A percentile compares a stretch with the other conserved stretches of the same genome.
Conservation (phyloP, 768 basidiomycete genomes). For the Rossbeevera mucosa region DNA sequence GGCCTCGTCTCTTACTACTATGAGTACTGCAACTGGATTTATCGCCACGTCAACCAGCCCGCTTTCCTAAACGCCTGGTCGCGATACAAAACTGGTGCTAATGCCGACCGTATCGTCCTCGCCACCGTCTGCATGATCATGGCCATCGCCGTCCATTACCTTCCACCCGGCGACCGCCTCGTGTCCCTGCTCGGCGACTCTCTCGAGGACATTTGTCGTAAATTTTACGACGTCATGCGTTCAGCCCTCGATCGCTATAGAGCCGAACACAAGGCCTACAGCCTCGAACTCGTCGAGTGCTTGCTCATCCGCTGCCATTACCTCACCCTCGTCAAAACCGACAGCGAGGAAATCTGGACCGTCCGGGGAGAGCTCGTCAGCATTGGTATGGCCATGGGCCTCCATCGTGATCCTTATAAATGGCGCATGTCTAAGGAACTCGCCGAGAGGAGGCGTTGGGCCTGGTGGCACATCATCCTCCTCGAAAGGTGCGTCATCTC, state of each 20-base stretch:
- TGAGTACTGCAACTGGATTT: slow-evolving; percentile 85
- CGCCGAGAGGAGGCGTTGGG: slow-evolving; percentile 79
- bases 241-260: slow-evolving; percentile 59
- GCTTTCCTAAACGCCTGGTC: slow-evolving; percentile 65
- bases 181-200: slow-evolving; percentile 49
- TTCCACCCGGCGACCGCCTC: slow-evolving; percentile 60
- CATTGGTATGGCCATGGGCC: slow-evolving; percentile 76
- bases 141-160: slow-evolving; percentile 68
- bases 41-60: slow-evolving; percentile 66
- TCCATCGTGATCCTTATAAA: slow-evolving; percentile 82
- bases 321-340: slow-evolving; percentile 65
- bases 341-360: slow-evolving; percentile 79
- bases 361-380: slow-evolving; percentile 69
- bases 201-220: slow-evolving; percentile 56
- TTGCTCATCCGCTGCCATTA: slow-evolving; percentile 68
- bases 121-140: slow-evolving; percentile 72
- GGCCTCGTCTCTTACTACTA: slow-evolving; percentile 73
- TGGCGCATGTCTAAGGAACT: slow-evolving; percentile 66
- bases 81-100: slow-evolving; percentile 64
- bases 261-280: slow-evolving; percentile 55
- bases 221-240: slow-evolving; percentile 67
- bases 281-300: slow-evolving; percentile 72
- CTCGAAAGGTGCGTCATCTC: slow-evolving; percentile 60
- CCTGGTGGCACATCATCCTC: slow-evolving; percentile 86
- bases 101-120: slow-evolving; percentile 63